Percentiles rank a stretch among this genome's conserved stretches.
Conservation (phyloP, 495 filamentous ascomycete genomes). For the Jackrogersella multiformis region DNA sequence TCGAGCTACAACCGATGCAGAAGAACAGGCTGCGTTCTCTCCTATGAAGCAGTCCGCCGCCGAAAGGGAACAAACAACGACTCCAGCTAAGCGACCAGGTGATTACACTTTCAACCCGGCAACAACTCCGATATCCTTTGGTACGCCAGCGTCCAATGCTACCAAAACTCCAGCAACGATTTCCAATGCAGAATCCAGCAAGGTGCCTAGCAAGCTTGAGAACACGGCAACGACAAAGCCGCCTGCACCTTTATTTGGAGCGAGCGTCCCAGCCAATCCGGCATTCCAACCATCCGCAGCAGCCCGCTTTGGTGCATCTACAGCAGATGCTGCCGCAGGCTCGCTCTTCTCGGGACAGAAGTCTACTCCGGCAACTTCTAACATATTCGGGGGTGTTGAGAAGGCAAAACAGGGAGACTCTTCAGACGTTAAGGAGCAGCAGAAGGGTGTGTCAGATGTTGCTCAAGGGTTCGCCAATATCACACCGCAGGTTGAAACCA, state of each 20-base stretch:
- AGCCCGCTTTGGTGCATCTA: constrained; percentile 29
- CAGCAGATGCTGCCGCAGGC: constrained; percentile 18
- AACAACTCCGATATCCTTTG: constrained; percentile 46
- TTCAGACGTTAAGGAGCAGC: constrained; percentile 41
- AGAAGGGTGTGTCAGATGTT: constrained; percentile 31
- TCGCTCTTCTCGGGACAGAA: constrained; percentile 27
- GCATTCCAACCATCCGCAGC: constrained; percentile 19
- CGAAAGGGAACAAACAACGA: constrained; percentile 30
- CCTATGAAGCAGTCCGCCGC: constrained; percentile 4
- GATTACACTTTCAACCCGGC: constrained; percentile 47
- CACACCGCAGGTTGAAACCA: constrained; percentile 22
- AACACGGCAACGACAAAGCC: constrained; percentile 20
- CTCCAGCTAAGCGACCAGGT: constrained; percentile 42
- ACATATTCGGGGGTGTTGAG: constrained; percentile 42
- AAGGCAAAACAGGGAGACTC: constrained; percentile 39
- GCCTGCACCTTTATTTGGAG: constrained; percentile 30
- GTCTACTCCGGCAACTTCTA: constrained; percentile 18
- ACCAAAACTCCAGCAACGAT: constrained; percentile 17
- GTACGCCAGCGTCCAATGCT: constrained; percentile 8
- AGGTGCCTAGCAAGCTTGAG: constrained; percentile 9
- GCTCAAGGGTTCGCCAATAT: no score
- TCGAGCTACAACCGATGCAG: constrained; percentile 52
- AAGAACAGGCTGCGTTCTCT: constrained; percentile 33
- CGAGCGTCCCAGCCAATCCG: constrained; percentile 11
- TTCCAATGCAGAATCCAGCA: constrained; percentile 7